Evolutionary conservation across 108 stramenopile genomes (phyloP).

Genomic region (Skeletonema potamos): DNA sequence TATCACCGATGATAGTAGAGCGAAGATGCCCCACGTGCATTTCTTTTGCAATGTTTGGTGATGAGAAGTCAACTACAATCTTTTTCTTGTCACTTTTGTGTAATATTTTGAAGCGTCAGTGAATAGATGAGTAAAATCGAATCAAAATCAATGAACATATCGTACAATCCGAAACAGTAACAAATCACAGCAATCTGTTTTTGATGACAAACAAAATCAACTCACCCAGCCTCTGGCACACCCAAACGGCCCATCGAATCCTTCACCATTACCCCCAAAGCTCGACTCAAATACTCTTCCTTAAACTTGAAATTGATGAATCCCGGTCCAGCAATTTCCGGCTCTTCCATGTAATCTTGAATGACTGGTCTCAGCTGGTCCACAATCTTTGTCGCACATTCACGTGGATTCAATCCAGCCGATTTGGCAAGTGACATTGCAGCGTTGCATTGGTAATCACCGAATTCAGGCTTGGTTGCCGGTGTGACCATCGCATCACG

Average conservation of each 20-base stretch:
- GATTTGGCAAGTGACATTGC: conserved; percentile 69
- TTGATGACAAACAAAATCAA: neutral
- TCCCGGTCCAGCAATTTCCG: conserved; percentile 89
- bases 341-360: conserved; percentile 71
- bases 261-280: conserved; percentile 56
- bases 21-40: conserved; percentile 99
- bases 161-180: neutral
- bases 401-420: conserved; percentile 51
- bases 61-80: conserved; percentile 95
- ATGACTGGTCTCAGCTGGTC: conserved; percentile 62
- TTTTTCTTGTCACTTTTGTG: conserved; percentile 53
- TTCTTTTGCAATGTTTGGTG: conserved; percentile 99
- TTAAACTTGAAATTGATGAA: conserved; percentile 92
- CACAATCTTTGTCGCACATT: conserved; percentile 75
- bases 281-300: conserved; percentile 65
- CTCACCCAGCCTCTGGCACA: conserved; percentile 56
- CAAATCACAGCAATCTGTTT: neutral
- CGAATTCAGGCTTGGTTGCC: conserved; percentile 83
- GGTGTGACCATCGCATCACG: conserved; percentile 79
- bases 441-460: conserved; percentile 97
- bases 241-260: conserved; percentile 68
- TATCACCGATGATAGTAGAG: conserved; percentile 98
- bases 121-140: neutral
- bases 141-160: neutral
- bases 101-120: neutral